Conservation (phyloP, 2,329 filamentous ascomycete genomes). For the Purpureocillium lavendulum region DNA sequence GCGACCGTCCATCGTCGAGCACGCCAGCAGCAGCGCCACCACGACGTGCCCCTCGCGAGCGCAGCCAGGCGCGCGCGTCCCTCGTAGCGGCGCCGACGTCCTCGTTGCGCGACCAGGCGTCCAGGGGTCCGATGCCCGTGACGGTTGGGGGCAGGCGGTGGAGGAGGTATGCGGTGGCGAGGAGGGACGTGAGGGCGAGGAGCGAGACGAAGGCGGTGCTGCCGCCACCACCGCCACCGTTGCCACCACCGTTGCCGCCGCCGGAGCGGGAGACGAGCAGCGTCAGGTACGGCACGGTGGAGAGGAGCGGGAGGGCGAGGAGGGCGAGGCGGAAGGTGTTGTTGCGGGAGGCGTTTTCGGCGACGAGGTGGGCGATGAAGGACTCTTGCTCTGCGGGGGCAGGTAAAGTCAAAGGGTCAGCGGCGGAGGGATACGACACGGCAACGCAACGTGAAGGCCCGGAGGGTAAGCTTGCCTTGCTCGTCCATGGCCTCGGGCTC, state of each 20-base stretch:
- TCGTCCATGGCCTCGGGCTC: slow-evolving; percentile 62
- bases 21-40: slow-evolving; percentile 8
- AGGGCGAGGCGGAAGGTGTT: slow-evolving; percentile 49
- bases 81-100: slow-evolving; percentile 10
- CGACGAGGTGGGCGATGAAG: slow-evolving; percentile 47
- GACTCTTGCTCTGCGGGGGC: slow-evolving; percentile 51
- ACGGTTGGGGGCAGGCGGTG: slow-evolving; percentile 43
- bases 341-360: slow-evolving; percentile 49
- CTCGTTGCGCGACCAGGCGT: slow-evolving; percentile 28
- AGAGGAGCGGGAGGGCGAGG: slow-evolving; percentile 49
- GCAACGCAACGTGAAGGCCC: no score
- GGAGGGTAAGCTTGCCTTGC: slow-evolving; percentile 43
- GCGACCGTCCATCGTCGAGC: slow-evolving; percentile 18
- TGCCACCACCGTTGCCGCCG: no score
- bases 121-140: slow-evolving; percentile 44
- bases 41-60: slow-evolving; percentile 7
- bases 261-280: slow-evolving; percentile 22
- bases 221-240: no score
- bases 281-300: slow-evolving; percentile 43
- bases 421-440: background rate
- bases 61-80: slow-evolving; percentile 2
- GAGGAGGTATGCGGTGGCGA: slow-evolving; percentile 54
- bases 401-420: slow-evolving; percentile 5
- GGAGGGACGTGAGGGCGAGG: slow-evolving; percentile 54
- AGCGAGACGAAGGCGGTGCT: slow-evolving; percentile 35